Conservation (phyloP, 2,329 filamentous ascomycete species). For the Simplicillium aogashimaense region DNA sequence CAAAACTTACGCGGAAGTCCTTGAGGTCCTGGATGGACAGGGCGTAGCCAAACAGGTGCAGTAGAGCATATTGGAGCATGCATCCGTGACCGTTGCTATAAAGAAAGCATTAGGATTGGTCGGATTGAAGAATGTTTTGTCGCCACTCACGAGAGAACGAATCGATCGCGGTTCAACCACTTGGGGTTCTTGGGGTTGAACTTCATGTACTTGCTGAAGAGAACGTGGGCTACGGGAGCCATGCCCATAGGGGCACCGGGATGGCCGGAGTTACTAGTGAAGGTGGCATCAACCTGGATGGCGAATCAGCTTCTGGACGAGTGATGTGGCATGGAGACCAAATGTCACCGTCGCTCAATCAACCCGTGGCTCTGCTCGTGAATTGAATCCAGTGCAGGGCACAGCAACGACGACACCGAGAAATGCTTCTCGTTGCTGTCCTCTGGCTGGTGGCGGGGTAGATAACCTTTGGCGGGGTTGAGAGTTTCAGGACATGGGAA, state of each 20-base stretch:
- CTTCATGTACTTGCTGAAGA: conserved; percentile 98
- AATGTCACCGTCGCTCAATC: neutral
- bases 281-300: conserved; percentile 87
- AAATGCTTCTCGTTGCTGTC: too few species aligned
- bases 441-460: conserved; percentile 21
- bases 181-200: conserved; percentile 99
- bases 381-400: too few species aligned
- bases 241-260: conserved; percentile 95
- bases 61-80: conserved; percentile 98
- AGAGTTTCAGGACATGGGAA: conserved; percentile 14
- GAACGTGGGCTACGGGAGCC: conserved; percentile 91
- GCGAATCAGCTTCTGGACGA: conserved; percentile 1
- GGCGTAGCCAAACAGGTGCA: conserved; percentile 91
- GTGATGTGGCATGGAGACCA: neutral
- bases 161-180: conserved; percentile 96
- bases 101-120: conserved; percentile 7
- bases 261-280: conserved; percentile 93
- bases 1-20: conserved; percentile 74
- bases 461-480: conserved; percentile 21
- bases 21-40: conserved; percentile 87
- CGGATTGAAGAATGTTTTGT: conserved; percentile 1
- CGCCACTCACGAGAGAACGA: conserved; percentile 90
- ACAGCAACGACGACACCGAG: conserved; percentile 9
- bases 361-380: too few species aligned
- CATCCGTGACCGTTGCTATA: conserved; percentile 92